These are phyloP conservation scores for Croton setiger DNA, from an alignment of 441 rosid species.

Conservation along the genomic window DNA sequence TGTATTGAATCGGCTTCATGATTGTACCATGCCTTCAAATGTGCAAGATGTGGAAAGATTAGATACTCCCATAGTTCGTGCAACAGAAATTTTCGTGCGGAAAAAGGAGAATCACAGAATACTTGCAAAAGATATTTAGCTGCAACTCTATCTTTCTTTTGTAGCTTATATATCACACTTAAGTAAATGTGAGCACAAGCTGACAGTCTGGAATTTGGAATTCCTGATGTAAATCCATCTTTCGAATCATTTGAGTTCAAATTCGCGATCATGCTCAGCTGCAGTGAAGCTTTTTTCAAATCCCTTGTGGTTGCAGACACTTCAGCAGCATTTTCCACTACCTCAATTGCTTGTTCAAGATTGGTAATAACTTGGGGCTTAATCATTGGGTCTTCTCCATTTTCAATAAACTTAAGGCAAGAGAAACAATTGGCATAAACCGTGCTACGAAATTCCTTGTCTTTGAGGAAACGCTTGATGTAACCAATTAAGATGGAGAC, in stretches of 20 bases:
- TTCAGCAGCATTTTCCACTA: slow-evolving; percentile 42
- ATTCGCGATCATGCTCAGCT: slow-evolving; percentile 49
- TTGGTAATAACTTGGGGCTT: slow-evolving; percentile 43
- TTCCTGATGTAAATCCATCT: slow-evolving; percentile 44
- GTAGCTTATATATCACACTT: slow-evolving; percentile 51
- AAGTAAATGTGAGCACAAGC: slow-evolving; percentile 62
- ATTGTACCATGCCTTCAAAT: slow-evolving; percentile 50
- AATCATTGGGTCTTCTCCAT: slow-evolving; percentile 20
- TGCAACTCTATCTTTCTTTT: slow-evolving; percentile 52
- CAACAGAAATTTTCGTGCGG: slow-evolving; percentile 46
- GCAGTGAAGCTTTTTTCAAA: slow-evolving; percentile 53
- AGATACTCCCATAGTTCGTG: slow-evolving; percentile 56
- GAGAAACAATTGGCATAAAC: slow-evolving; percentile 45
- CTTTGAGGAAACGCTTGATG: slow-evolving; percentile 39
- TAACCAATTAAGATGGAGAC: slow-evolving; percentile 53
- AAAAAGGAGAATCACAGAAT: slow-evolving; percentile 54
- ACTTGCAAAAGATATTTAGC: slow-evolving; percentile 62
- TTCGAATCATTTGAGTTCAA: slow-evolving; percentile 39
- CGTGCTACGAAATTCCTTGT: slow-evolving; percentile 32
- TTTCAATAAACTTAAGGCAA: slow-evolving; percentile 29
- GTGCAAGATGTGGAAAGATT: slow-evolving; percentile 64
- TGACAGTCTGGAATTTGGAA: slow-evolving; percentile 44
- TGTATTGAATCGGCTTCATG: slow-evolving; percentile 48
- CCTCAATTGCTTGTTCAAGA: slow-evolving; percentile 49
- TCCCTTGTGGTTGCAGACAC: slow-evolving; percentile 36